A percentile compares a stretch with the other conserved stretches of the same genome.
Evolutionary conservation across 2,329 filamentous ascomycete genomes (phyloP).

Genomic region (Trichoderma endophyticum): DNA sequence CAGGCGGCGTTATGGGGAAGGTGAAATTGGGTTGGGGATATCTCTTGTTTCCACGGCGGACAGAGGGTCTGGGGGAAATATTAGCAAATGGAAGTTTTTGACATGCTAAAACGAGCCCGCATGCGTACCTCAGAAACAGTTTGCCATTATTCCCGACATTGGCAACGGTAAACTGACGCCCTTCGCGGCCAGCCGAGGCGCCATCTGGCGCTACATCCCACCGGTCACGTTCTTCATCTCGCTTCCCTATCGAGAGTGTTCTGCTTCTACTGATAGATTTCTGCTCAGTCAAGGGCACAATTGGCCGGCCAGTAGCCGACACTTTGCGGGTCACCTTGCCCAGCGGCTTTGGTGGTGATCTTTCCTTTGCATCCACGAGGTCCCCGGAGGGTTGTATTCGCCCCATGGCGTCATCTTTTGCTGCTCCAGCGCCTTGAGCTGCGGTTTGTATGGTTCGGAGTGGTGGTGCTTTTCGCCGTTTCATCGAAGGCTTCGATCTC

Average conservation of each 20-base stretch:
- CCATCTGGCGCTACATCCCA: conserved; percentile 59
- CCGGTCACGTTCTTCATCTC: conserved; percentile 53
- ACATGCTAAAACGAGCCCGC: neutral
- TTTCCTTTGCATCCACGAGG: conserved; percentile 12
- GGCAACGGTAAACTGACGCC: conserved; percentile 72
- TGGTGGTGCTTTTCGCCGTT: conserved; percentile 12
- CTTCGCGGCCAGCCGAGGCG: conserved; percentile 59
- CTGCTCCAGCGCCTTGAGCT: neutral
- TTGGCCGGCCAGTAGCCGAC: conserved; percentile 32
- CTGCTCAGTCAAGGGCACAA: conserved; percentile 48
- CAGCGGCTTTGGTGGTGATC: conserved; percentile 16
- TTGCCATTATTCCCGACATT: conserved; percentile 81
- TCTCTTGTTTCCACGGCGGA: conserved; percentile 59
- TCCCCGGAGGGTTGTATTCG: neutral
- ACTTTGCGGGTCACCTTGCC: conserved; percentile 20
- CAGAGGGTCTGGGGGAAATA: conserved; percentile 49
- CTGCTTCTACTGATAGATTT: conserved; percentile 42
- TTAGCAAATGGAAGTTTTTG: neutral
- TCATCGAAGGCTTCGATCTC: conserved; percentile 11
- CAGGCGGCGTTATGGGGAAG: conserved; percentile 59
- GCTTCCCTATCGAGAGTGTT: conserved; percentile 40
- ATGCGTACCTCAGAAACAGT: conserved; percentile 72
- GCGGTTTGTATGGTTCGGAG: neutral
- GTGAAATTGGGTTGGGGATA: conserved; percentile 59
- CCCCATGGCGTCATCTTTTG: conserved; percentile 14